Evolutionary conservation across 2,329 filamentous ascomycete species (phyloP).

Genomic region (Colletotrichum agaves): DNA sequence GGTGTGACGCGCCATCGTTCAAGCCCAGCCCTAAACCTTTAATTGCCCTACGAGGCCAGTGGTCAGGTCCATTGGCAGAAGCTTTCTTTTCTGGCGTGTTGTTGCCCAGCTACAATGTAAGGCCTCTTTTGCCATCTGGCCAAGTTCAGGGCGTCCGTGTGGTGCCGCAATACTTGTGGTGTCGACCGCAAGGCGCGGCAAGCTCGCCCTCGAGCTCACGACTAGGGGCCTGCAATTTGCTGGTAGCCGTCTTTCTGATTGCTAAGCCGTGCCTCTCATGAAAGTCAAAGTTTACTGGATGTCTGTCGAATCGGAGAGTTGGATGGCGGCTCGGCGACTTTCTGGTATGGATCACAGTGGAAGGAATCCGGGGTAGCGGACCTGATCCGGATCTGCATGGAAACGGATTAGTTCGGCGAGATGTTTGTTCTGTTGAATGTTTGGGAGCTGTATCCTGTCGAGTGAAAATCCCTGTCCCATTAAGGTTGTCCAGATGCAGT

Average conservation of each 20-base stretch:
- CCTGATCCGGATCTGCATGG: constrained; percentile 15
- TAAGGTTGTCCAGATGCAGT: not conserved
- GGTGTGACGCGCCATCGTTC: constrained; percentile 19
- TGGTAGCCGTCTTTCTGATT: not conserved
- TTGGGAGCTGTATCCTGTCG: not conserved
- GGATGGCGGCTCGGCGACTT: constrained; percentile 18
- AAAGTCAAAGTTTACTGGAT: not conserved
- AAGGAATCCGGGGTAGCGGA: constrained; percentile 23
- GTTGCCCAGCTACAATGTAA: not conserved
- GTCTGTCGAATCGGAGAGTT: constrained; percentile 10
- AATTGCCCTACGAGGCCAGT: constrained; percentile 29
- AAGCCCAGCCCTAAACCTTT: constrained; percentile 28
- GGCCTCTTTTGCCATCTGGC: not conserved
- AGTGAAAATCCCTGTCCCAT: too few relatives aligned
- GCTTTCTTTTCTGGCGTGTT: not conserved
- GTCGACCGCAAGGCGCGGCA: not conserved
- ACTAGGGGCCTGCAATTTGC: not conserved
- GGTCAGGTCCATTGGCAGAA: constrained; percentile 4
- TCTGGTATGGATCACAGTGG: not conserved
- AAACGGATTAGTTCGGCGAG: not conserved
- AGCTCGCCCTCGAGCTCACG: not conserved
- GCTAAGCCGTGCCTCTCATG: not conserved
- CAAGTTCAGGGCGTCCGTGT: not conserved
- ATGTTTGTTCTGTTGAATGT: not conserved
- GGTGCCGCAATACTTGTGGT: not conserved